Percentiles rank a stretch among this genome's conserved stretches.
These are phyloP conservation scores for Postia placenta DNA, from an alignment of 768 basidiomycete species.

Conservation along the genomic window DNA sequence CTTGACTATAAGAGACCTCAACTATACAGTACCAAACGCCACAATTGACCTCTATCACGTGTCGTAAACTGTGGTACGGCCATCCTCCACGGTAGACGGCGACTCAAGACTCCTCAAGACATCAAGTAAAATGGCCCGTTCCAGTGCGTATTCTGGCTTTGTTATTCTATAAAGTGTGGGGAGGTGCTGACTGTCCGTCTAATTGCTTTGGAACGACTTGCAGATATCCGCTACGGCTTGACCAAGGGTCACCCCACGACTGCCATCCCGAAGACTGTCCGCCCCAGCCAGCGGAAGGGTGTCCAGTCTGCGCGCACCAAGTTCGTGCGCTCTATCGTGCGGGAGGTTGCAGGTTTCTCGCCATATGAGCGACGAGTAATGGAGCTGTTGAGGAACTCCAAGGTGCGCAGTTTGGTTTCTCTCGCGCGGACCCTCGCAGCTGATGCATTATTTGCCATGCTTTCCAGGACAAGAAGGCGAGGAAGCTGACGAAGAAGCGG, in stretches of 20 bases:
- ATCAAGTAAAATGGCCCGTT: constrained; percentile 65
- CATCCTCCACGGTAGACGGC: constrained; percentile 1
- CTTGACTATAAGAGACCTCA: no score
- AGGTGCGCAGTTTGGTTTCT: constrained; percentile 44
- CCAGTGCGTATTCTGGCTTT: constrained; percentile 44
- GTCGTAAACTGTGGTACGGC: constrained; percentile 11
- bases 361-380: constrained; percentile 97
- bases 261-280: constrained; percentile 62
- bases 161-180: constrained; percentile 1
- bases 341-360: constrained; percentile 97
- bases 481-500: constrained; percentile 99
- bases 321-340: constrained; percentile 88
- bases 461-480: constrained; percentile 92
- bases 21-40: constrained; percentile 18
- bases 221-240: constrained; percentile 79
- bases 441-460: background rate
- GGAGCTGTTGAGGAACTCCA: constrained; percentile 97
- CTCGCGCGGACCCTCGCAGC: background rate
- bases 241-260: constrained; percentile 92
- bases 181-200: background rate
- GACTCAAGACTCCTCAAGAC: constrained; percentile 43
- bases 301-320: constrained; percentile 83
- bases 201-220: background rate
- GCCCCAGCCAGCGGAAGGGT: constrained; percentile 92
- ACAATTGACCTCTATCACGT: constrained; percentile 16